Conservation (phyloP, 805 yeast genomes). For the Zygoascus ofunaensis region DNA sequence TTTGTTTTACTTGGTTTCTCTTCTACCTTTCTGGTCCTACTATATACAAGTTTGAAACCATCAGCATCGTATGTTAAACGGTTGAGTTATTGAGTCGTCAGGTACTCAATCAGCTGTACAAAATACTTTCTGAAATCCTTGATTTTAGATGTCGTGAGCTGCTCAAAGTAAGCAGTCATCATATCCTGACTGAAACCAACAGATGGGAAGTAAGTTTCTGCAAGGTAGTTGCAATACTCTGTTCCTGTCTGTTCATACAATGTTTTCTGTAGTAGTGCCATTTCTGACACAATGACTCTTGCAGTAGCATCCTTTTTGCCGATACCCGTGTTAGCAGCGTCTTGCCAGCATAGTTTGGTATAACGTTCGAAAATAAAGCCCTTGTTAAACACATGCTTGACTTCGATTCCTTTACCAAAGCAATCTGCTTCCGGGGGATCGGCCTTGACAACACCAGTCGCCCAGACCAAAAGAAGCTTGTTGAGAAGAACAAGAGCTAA, state of each 20-base stretch:
- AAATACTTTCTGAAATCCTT: constrained; percentile 68
- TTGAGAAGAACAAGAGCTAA: constrained; percentile 58
- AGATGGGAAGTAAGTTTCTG: constrained; percentile 38
- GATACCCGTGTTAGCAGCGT: constrained; percentile 66
- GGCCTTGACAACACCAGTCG: constrained; percentile 50
- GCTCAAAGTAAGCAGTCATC: constrained; percentile 51
- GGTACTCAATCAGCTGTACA: constrained; percentile 20
- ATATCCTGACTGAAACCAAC: constrained; percentile 52
- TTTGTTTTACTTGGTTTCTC: too few relatives aligned
- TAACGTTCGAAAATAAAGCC: constrained; percentile 56
- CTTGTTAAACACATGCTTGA: constrained; percentile 57
- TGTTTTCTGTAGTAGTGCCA: constrained; percentile 58
- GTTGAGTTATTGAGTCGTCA: background rate
- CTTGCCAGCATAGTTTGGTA: constrained; percentile 61
- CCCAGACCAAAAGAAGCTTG: constrained; percentile 54
- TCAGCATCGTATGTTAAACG: too few relatives aligned
- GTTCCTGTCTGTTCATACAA: constrained; percentile 43
- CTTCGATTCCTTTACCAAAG: constrained; percentile 41
- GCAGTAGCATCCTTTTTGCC: constrained; percentile 72
- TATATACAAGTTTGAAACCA: too few relatives aligned
- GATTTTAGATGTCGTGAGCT: constrained; percentile 45
- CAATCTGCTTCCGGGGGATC: constrained; percentile 26
- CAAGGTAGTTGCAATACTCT: constrained; percentile 45
- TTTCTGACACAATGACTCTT: constrained; percentile 64
- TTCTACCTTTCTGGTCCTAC: too few relatives aligned